Evolutionary conservation across 345 rosid species (phyloP).

Genomic region (Gossypium sturtianum): DNA sequence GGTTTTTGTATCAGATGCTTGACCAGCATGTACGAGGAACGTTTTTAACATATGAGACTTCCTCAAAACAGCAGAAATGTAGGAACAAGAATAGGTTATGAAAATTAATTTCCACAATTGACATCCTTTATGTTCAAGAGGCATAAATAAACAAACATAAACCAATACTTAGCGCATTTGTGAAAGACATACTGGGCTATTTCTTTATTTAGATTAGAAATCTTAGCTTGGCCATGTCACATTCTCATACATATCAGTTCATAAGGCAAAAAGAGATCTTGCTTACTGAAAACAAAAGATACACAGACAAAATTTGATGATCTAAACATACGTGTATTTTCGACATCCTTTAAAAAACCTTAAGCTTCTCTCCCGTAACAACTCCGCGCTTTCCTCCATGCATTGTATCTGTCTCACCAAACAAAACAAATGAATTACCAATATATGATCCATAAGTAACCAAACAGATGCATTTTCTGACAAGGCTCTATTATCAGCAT

Average conservation of each 20-base stretch:
- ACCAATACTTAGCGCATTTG: not conserved
- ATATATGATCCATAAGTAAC: not conserved
- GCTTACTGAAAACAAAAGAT: not conserved
- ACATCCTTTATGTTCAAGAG: not conserved
- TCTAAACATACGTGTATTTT: conserved; percentile 77
- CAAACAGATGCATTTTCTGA: not conserved
- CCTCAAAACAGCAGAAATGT: not conserved
- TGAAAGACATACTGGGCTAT: not conserved
- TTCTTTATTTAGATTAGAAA: not conserved
- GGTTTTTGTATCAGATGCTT: not conserved
- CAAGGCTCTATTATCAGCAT: not conserved
- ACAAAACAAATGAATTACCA: conserved; percentile 7
- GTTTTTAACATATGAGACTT: not conserved
- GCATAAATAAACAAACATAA: not conserved
- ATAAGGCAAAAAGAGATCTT: not conserved
- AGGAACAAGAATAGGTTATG: not conserved
- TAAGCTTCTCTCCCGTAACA: conserved; percentile 81
- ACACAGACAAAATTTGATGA: not conserved
- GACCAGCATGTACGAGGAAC: not conserved
- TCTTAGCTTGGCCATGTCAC: not conserved
- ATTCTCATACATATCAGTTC: not conserved
- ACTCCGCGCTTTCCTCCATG: conserved; percentile 86
- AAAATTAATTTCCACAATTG: not conserved
- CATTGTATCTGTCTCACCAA: conserved; percentile 68
- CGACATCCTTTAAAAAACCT: conserved; percentile 94